phyloP scores from a whole-genome alignment of 2,329 filamentous ascomycete genomes.

The Colletotrichum spaethianum region DNA sequence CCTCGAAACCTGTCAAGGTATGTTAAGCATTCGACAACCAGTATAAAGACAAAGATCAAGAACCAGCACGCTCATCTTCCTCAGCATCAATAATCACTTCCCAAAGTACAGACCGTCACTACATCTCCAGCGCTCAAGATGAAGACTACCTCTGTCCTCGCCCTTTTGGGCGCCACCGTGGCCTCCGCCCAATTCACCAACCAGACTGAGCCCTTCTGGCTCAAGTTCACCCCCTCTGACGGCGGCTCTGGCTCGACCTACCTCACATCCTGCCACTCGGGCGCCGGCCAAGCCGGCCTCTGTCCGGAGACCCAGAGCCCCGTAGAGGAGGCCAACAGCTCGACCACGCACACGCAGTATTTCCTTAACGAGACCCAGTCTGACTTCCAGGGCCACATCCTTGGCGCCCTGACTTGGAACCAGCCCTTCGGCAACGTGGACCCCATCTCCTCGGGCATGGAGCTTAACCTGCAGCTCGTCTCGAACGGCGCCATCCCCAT shows the following conservation, averaged over 20 bases:
- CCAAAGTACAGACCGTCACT: background rate
- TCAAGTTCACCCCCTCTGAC: slow-evolving; percentile 12
- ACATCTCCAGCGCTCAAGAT: slow-evolving; percentile 5
- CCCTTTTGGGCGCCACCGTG: slow-evolving; percentile 18
- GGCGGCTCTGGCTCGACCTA: slow-evolving; percentile 22
- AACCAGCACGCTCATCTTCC: background rate
- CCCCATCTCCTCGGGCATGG: slow-evolving; percentile 10
- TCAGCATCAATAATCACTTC: background rate
- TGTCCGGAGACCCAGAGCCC: slow-evolving; percentile 21
- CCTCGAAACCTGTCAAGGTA: slow-evolving; percentile 1
- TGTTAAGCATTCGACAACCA: background rate
- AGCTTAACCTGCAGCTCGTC: slow-evolving; percentile 23
- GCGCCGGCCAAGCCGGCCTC: slow-evolving; percentile 36
- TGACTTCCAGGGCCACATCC: background rate
- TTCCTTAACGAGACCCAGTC: slow-evolving; percentile 24
- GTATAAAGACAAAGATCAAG: slow-evolving; percentile 1
- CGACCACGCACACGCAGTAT: slow-evolving; percentile 8
- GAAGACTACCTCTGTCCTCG: slow-evolving; percentile 21
- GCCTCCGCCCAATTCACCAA: slow-evolving; percentile 22
- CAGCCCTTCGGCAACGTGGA: slow-evolving; percentile 27
- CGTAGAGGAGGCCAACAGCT: background rate
- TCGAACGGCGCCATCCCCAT: slow-evolving; percentile 37
- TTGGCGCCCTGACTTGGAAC: slow-evolving; percentile 37
- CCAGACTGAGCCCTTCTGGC: slow-evolving; percentile 32
- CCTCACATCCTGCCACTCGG: slow-evolving; percentile 36